A percentile compares a stretch with the other conserved stretches of the same genome.
phyloP scores from a whole-genome alignment of 768 basidiomycete species.

The Strobilomyces dryophilus region DNA sequence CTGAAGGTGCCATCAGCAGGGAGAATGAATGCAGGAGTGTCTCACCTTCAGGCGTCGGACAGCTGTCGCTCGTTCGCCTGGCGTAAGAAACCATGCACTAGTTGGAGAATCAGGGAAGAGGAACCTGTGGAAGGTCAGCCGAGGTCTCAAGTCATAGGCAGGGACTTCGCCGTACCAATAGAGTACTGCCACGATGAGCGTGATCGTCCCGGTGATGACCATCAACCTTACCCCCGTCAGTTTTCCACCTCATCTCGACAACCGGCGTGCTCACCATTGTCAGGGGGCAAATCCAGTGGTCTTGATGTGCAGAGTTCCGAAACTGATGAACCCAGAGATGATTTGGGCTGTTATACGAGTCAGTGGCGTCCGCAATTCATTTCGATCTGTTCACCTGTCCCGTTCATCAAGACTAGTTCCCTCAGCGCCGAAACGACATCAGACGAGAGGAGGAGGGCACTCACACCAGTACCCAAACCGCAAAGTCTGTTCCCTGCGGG shows the following conservation, averaged over 20 bases:
- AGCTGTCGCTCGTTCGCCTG: slow-evolving; percentile 58
- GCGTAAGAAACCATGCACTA: slow-evolving; percentile 69
- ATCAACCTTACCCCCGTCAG: slow-evolving; percentile 45
- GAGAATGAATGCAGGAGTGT: not conserved
- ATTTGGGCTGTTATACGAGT: slow-evolving; percentile 51
- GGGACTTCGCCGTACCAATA: slow-evolving; percentile 45
- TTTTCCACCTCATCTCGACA: not conserved
- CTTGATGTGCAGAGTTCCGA: slow-evolving; percentile 60
- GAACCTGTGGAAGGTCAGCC: slow-evolving; percentile 38
- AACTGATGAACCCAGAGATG: slow-evolving; percentile 64
- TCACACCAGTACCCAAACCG: slow-evolving; percentile 76
- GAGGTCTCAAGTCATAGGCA: not conserved
- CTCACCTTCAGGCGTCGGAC: slow-evolving; percentile 59
- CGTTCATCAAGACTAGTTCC: slow-evolving; percentile 65
- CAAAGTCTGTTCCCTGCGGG: slow-evolving; percentile 61
- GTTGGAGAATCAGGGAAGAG: slow-evolving; percentile 75
- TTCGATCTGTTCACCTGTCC: slow-evolving; percentile 43
- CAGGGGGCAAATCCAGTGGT: slow-evolving; percentile 58
- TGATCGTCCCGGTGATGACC: slow-evolving; percentile 63
- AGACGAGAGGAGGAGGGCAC: slow-evolving; percentile 20
- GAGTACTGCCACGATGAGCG: slow-evolving; percentile 44
- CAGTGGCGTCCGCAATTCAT: not conserved
- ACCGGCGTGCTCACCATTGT: slow-evolving; percentile 51
- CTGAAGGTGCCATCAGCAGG: slow-evolving; percentile 24
- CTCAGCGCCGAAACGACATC: not conserved